Evolutionary conservation across 164 flowering plant genomes (phyloP).

Genomic region (Magnolia kwangsiensis): DNA sequence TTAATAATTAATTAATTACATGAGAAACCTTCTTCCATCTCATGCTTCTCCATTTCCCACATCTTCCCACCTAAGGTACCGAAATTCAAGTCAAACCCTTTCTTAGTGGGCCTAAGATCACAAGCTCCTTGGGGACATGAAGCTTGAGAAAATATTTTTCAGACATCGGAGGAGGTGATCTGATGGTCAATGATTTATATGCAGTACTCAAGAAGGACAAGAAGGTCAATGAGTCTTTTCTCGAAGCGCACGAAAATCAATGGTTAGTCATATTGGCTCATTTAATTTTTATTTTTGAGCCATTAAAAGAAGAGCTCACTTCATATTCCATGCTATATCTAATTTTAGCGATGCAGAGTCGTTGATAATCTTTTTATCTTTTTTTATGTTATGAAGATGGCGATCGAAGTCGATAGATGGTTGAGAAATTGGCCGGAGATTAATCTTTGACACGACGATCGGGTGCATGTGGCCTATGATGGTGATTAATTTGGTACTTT

Average conservation of each 20-base stretch:
- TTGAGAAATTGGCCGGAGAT: not conserved
- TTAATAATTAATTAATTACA: not conserved
- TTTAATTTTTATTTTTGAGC: not conserved
- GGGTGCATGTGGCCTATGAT: no score
- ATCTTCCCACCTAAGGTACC: not conserved
- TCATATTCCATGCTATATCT: no score
- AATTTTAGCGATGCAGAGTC: no score
- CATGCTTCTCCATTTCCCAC: slow-evolving; percentile 34
- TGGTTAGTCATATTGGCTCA: not conserved
- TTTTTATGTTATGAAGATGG: not conserved
- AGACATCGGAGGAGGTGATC: not conserved
- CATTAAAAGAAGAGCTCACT: no score
- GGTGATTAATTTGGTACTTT: no score
- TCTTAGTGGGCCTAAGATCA: not conserved
- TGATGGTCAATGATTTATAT: not conserved
- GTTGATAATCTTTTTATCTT: not conserved
- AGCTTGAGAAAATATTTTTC: not conserved
- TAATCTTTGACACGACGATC: no score
- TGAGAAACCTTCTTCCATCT: slow-evolving; percentile 16
- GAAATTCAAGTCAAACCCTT: slow-evolving; percentile 37
- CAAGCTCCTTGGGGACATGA: not conserved
- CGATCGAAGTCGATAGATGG: not conserved
- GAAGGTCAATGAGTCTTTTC: not conserved
- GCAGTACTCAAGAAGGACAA: not conserved
- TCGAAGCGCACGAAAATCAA: not conserved